These are phyloP conservation scores for Phytophthora crassamura DNA, from an alignment of 352 stramenopile genomes.

Conservation along the genomic window DNA sequence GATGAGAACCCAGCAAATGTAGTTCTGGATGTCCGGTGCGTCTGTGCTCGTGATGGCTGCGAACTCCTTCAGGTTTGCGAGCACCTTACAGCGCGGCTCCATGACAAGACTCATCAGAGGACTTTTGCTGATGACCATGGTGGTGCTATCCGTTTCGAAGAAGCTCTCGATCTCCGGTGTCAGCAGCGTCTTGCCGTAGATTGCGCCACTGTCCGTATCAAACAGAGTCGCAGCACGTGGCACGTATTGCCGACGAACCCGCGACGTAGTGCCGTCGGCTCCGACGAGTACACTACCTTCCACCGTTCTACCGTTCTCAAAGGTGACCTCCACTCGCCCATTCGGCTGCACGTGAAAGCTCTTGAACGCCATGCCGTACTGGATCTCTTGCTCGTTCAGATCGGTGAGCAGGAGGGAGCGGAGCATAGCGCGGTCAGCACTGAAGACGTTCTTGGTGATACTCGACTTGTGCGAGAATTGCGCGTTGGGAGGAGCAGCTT, in stretches of 20 bases:
- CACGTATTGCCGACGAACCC: slow-evolving; percentile 65
- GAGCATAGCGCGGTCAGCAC: slow-evolving; percentile 54
- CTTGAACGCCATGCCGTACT: slow-evolving; percentile 68
- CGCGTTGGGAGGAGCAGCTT: slow-evolving; percentile 17
- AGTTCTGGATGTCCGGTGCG: slow-evolving; percentile 45
- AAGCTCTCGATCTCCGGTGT: slow-evolving; percentile 56
- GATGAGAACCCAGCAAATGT: slow-evolving; percentile 71
- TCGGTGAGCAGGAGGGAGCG: slow-evolving; percentile 54
- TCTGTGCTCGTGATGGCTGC: slow-evolving; percentile 20
- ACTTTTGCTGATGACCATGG: slow-evolving; percentile 47
- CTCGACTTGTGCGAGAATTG: slow-evolving; percentile 37
- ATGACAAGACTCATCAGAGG: slow-evolving; percentile 68
- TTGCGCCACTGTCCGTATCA: slow-evolving; percentile 67
- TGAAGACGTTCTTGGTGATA: slow-evolving; percentile 48
- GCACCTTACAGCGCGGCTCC: slow-evolving; percentile 49
- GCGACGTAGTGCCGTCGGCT: slow-evolving; percentile 66
- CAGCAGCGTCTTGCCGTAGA: slow-evolving; percentile 74
- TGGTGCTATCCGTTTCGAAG: slow-evolving; percentile 57
- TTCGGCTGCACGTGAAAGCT: slow-evolving; percentile 49
- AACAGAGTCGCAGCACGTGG: slow-evolving; percentile 51
- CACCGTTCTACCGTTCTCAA: slow-evolving; percentile 57
- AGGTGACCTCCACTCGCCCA: slow-evolving; percentile 55
- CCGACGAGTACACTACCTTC: slow-evolving; percentile 60
- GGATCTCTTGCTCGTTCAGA: slow-evolving; percentile 55
- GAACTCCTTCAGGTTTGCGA: slow-evolving; percentile 43